Evolutionary conservation across 805 yeast species (phyloP).

Genomic region (Nakazawaea pomicola): DNA sequence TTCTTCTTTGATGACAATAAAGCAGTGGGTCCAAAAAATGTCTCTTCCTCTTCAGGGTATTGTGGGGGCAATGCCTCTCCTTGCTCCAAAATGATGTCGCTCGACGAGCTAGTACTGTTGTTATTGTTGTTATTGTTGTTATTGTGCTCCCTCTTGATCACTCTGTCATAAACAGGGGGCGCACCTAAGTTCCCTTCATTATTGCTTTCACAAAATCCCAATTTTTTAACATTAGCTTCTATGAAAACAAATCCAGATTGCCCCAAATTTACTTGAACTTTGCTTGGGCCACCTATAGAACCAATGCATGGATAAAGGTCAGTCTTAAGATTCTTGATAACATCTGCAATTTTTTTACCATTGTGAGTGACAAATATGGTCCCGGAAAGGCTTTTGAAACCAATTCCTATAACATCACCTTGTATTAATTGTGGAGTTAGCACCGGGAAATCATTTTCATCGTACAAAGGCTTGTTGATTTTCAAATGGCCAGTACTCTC

Average conservation of each 20-base stretch:
- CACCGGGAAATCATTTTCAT: slow-evolving; percentile 35
- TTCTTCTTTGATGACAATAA: slow-evolving; percentile 1
- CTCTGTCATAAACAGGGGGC: slow-evolving; percentile 29
- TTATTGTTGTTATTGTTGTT: background rate
- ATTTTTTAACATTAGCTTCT: slow-evolving; percentile 70
- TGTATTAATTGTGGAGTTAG: slow-evolving; percentile 47
- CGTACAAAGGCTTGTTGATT: slow-evolving; percentile 57
- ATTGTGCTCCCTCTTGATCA: slow-evolving; percentile 6
- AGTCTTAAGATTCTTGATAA: slow-evolving; percentile 41
- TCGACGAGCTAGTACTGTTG: background rate
- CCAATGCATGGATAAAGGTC: slow-evolving; percentile 55
- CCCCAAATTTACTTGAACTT: slow-evolving; percentile 62
- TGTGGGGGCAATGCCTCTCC: slow-evolving; percentile 73
- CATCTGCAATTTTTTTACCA: slow-evolving; percentile 48
- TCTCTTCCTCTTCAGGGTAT: slow-evolving; percentile 59
- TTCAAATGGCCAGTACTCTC: slow-evolving; percentile 70
- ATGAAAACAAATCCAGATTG: slow-evolving; percentile 85
- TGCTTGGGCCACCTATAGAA: slow-evolving; percentile 39
- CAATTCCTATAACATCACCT: slow-evolving; percentile 53
- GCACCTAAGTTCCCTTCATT: slow-evolving; percentile 35
- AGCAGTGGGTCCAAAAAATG: slow-evolving; percentile 48
- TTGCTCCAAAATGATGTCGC: slow-evolving; percentile 56
- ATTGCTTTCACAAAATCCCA: slow-evolving; percentile 49
- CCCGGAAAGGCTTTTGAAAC: slow-evolving; percentile 43
- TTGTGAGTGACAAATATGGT: slow-evolving; percentile 50